Evolutionary conservation across 2,329 filamentous ascomycete genomes (phyloP), one percentile per base, ranked within the genome.

Genomic region (Colletotrichum karsti): DNA sequence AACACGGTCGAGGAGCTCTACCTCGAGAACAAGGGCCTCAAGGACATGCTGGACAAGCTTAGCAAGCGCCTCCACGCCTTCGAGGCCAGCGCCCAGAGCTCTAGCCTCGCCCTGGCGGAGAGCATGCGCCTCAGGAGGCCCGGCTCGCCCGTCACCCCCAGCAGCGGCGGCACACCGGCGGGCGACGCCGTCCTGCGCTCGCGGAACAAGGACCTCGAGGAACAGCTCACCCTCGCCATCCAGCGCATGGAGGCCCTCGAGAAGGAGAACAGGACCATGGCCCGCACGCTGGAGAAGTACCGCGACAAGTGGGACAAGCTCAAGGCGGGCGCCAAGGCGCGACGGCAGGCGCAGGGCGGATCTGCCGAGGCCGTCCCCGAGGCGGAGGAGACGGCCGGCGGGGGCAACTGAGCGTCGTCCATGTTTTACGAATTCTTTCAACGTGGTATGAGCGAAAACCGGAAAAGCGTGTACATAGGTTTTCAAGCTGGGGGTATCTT

Each of bases 61-160:
- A 93, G 92, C 70, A 93, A 92, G 73, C 90, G 95, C 1, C 87
- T 99, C n/a, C 93, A 96, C 74, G 92, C 94, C 70, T 99, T 97
- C 81, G 95, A 99, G 79, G 91, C 94, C 41, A 95, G 93, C 73
- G 94, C 94, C 0, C 96, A 98, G 80, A 94, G 91, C 70, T 95
- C 92, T 39, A 93, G 92, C 59, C 88, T 95, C 80, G 93, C 94
- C 3, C 87, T 98, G 35, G 93, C 95, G 13, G 94, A 98, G 77
- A 97, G 93, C 72, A 90, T 90, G 77, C 84, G 89, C n/a, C 78
- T 91, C 6, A 87, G 89, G 79, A 82, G 86, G 13, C 87, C 88
- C 1, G 83, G 83, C 5, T 90, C 88, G 39, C 88, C 88, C 2
- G 73, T 77, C 70, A 70, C 83, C 42, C 69, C 77, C 18, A 69